Percentiles rank a stretch among this genome's conserved stretches.
These are phyloP conservation scores for Adansonia grandidieri DNA, from an alignment of 441 rosid species.

Conservation along the genomic window DNA sequence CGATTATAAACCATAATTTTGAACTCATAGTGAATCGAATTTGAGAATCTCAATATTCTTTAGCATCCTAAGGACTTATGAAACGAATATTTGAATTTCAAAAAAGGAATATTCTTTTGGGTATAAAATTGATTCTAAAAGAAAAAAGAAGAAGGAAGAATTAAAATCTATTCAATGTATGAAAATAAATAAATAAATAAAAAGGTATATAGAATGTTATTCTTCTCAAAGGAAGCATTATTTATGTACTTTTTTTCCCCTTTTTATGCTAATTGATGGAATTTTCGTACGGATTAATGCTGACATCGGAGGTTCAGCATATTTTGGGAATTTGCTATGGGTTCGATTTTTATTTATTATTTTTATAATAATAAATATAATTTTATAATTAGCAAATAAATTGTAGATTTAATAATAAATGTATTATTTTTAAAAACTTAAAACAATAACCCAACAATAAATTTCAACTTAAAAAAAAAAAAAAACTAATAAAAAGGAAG, in stretches of 20 bases:
- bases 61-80: neutral
- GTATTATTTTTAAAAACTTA: neutral
- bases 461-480: neutral
- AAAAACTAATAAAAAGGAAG: neutral
- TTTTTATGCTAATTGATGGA: neutral
- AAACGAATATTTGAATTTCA: neutral
- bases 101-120: neutral
- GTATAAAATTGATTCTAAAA: neutral
- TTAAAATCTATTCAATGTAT: neutral
- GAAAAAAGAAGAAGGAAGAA: neutral
- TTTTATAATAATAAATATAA: neutral
- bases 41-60: neutral
- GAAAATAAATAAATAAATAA: neutral
- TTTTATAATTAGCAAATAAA: neutral
- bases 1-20: neutral
- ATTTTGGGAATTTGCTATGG: no score
- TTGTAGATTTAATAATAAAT: no score
- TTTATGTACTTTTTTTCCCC: neutral
- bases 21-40: neutral
- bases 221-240: constrained; percentile 5
- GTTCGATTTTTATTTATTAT: neutral
- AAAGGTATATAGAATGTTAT: neutral
- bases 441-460: neutral
- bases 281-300: constrained; percentile 5
- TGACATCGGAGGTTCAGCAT: neutral